Base-by-base conservation (phyloP, 2,329 filamentous ascomycete genomes). In the Cadophora sp. region DNA sequence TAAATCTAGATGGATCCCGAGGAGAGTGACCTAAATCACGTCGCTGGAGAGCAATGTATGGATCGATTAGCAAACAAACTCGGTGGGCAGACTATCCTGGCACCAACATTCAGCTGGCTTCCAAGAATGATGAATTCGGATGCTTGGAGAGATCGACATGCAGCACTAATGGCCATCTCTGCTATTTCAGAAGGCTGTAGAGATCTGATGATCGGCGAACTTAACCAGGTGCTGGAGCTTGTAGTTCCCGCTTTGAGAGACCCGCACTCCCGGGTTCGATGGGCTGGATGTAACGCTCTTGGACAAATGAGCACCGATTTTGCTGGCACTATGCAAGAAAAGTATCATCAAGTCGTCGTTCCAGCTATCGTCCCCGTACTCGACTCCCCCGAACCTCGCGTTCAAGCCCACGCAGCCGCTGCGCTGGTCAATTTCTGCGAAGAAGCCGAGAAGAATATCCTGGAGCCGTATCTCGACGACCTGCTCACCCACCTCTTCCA, bases 301-400 rank as follows among this genome's bases (percentile, higher is more conserved):
- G 96, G 96, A 31, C 96, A 99, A 81, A 99, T 99, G 96, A 98
- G 95, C 83, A 99, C 96, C 37, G 96, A 99, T 78, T 99, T 99
- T 79, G 95, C 97, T 14, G 94, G 94, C 14, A 97, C 92, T 12
- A 98, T 99, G 95, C 96, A 99, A 81, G 92, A 93, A 73, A 96
- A 97, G 76, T 97, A 97, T 80, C 96, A 97, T 79, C 88, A 92
- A 72, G 86, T 90, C 55, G 92, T 99, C 19, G 86, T 99, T 62
- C 93, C 90, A 74, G 93, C 93, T 73, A 96, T 99, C 65, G 94
- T 99, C 64, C 94, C 95, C 0, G 95, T 97, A 0, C 86, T 99
- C 6, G 89, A 94, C 76, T 97, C 94, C 1, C 87, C 93, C 0
- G 95, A 99, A 79, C 92, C 94, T 22, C 91, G 96, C 68, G 96